A percentile compares a stretch with the other conserved stretches of the same genome.
Evolutionary conservation across 2,329 filamentous ascomycete genomes (phyloP).

Genomic region (Aaosphaeria pasadenensis): DNA sequence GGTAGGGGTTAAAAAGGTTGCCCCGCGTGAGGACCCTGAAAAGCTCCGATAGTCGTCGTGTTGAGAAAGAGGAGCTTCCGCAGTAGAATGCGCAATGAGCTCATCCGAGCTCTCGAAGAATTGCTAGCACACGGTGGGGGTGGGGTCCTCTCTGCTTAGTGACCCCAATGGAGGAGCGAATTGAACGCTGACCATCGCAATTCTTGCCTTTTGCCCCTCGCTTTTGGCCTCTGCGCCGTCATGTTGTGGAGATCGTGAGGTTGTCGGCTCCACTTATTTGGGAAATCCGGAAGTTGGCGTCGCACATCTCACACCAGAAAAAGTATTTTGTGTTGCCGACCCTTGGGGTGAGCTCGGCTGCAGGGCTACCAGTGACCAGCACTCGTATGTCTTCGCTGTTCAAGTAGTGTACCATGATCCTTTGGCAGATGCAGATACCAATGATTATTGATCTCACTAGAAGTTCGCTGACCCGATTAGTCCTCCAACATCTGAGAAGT

Average conservation of each 20-base stretch:
- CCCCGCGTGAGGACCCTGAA: not conserved
- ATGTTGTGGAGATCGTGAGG: constrained; percentile 30
- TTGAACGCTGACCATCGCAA: too few species aligned
- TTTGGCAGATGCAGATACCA: too few species aligned
- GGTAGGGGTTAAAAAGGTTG: not conserved
- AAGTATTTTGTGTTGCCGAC: too few species aligned
- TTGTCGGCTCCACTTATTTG: constrained; percentile 25
- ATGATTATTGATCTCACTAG: too few species aligned
- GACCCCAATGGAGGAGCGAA: constrained; percentile 3
- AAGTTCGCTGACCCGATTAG: not conserved
- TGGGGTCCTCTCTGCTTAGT: constrained; percentile 15
- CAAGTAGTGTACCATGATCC: too few species aligned
- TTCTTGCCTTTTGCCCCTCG: constrained; percentile 7
- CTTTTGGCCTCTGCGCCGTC: constrained; percentile 10
- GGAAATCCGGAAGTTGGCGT: constrained; percentile 13
- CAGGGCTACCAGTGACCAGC: too few species aligned
- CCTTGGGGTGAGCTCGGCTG: too few species aligned
- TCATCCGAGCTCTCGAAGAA: constrained; percentile 26
- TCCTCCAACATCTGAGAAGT: not conserved
- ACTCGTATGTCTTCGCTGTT: too few species aligned
- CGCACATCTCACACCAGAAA: too few species aligned
- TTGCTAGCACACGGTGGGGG: constrained; percentile 25
- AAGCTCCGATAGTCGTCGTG: constrained; percentile 14
- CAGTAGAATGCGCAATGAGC: constrained; percentile 29
- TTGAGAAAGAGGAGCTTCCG: constrained; percentile 27